Percentiles rank a stretch among this genome's conserved stretches.
Conservation (phyloP, 2,329 filamentous ascomycete species). For the Elsinoe necatrix region DNA sequence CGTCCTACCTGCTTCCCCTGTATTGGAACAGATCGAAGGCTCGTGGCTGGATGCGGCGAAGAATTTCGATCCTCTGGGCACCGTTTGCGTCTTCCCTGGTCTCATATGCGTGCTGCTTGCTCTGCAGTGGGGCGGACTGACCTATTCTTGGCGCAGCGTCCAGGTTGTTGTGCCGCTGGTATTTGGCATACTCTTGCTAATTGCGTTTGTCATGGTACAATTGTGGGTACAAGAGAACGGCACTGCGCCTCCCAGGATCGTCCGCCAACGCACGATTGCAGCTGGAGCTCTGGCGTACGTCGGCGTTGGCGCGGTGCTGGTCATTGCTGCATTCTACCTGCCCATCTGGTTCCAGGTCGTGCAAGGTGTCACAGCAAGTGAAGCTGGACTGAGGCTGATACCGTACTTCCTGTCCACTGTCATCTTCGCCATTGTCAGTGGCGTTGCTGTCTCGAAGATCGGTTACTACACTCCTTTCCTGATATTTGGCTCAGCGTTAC, state of each 20-base stretch:
- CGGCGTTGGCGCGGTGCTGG: conserved; percentile 37
- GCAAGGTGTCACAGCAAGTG: conserved; percentile 35
- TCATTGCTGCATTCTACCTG: conserved; percentile 34
- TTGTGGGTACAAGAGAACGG: conserved; percentile 37
- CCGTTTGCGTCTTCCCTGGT: conserved; percentile 39
- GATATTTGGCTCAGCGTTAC: conserved; percentile 31
- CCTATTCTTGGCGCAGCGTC: conserved; percentile 37
- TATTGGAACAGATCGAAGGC: conserved; percentile 11
- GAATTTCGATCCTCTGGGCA: conserved; percentile 41
- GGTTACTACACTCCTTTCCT: conserved; percentile 41
- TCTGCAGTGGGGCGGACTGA: conserved; percentile 43
- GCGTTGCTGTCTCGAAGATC: conserved; percentile 29
- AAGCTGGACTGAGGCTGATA: conserved; percentile 33
- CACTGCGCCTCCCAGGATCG: conserved; percentile 39
- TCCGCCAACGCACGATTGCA: conserved; percentile 37
- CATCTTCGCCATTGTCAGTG: conserved; percentile 32
- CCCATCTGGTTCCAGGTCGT: conserved; percentile 33
- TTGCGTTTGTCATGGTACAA: conserved; percentile 36
- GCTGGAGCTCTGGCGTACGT: conserved; percentile 34
- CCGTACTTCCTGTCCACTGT: conserved; percentile 35
- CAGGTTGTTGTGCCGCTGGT: conserved; percentile 41
- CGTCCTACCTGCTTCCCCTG: conserved; percentile 25
- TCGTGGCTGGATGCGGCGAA: conserved; percentile 26
- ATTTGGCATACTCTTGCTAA: conserved; percentile 33
- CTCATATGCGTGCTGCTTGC: conserved; percentile 43